Conservation (phyloP, 768 basidiomycete species). For the Hortiboletus flavorubellus region DNA sequence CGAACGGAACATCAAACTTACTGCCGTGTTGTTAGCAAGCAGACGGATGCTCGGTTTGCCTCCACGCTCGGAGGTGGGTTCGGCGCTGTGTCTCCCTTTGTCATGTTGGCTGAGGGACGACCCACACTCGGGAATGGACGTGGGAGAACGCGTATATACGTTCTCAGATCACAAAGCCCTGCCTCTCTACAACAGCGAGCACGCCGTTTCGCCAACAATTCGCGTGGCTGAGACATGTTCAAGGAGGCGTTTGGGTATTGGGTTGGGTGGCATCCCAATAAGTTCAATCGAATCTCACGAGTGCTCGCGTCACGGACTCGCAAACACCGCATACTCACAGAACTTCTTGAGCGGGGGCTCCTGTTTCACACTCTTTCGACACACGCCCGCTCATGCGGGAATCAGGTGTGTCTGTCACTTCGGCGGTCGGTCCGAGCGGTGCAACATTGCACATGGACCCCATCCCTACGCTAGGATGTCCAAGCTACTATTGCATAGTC, state of each 20-base stretch:
- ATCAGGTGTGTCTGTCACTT: conserved; percentile 3
- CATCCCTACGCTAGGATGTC: conserved; percentile 62
- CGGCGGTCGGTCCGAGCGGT: conserved; percentile 8
- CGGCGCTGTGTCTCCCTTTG: background rate
- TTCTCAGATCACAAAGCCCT: no score
- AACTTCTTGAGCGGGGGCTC: conserved; percentile 82
- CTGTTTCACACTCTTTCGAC: conserved; percentile 54
- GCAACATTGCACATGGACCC: conserved; percentile 50
- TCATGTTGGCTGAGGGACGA: conserved; percentile 47
- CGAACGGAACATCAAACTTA: conserved; percentile 91
- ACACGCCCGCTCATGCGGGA: conserved; percentile 27
- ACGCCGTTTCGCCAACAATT: no score
- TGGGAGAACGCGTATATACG: background rate
- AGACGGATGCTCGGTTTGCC: conserved; percentile 77
- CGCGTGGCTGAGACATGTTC: no score
- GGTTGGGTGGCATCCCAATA: conserved; percentile 94
- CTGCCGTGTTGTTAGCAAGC: conserved; percentile 88
- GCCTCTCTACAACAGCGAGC: no score
- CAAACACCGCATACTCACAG: conserved; percentile 87
- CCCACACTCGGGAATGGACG: background rate
- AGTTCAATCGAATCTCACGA: conserved; percentile 26
- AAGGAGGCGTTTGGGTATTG: conserved; percentile 97
- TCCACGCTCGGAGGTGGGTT: conserved; percentile 58
- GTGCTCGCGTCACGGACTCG: background rate
- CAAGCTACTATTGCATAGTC: conserved; percentile 92